Evolutionary conservation across 2,329 filamentous ascomycete species (phyloP).

Genomic region (Fusarium sp.): DNA sequence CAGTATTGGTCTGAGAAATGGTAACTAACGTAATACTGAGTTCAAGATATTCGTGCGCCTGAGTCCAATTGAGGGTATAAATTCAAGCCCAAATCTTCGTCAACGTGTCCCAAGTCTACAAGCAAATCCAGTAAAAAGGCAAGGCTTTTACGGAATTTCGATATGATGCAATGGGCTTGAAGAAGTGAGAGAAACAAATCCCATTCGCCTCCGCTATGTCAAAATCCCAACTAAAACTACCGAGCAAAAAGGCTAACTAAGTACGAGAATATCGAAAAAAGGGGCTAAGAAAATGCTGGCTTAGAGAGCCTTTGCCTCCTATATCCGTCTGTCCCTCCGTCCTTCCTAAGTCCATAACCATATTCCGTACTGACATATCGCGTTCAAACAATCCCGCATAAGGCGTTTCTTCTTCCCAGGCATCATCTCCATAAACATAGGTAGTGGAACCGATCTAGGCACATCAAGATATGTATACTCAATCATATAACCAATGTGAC

Average conservation of each 20-base stretch:
- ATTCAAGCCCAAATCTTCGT: neutral
- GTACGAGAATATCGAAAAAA: slow-evolving; percentile 32
- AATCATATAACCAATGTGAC: neutral
- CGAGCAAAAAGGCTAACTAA: slow-evolving; percentile 17
- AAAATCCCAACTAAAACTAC: slow-evolving; percentile 30
- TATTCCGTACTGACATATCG: slow-evolving; percentile 14
- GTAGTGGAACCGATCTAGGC: slow-evolving; percentile 5
- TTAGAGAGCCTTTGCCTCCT: neutral
- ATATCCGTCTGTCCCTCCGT: slow-evolving; percentile 9
- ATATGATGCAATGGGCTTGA: neutral
- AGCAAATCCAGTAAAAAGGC: neutral
- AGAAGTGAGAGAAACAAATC: slow-evolving; percentile 12
- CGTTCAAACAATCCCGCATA: slow-evolving; percentile 31
- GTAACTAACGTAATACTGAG: neutral
- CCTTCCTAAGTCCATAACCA: slow-evolving; percentile 9
- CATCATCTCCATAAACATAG: slow-evolving; percentile 35
- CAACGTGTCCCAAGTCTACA: neutral
- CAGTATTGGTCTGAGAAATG: neutral
- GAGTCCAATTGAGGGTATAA: neutral
- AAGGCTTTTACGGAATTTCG: neutral
- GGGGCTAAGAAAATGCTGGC: slow-evolving; percentile 3
- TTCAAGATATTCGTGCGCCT: neutral
- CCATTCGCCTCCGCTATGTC: slow-evolving; percentile 50
- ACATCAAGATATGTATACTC: slow-evolving; percentile 3
- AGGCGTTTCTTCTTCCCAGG: slow-evolving; percentile 20